Base-by-base conservation (phyloP, 805 yeast species). In the Saccharomycopsis microspora region DNA sequence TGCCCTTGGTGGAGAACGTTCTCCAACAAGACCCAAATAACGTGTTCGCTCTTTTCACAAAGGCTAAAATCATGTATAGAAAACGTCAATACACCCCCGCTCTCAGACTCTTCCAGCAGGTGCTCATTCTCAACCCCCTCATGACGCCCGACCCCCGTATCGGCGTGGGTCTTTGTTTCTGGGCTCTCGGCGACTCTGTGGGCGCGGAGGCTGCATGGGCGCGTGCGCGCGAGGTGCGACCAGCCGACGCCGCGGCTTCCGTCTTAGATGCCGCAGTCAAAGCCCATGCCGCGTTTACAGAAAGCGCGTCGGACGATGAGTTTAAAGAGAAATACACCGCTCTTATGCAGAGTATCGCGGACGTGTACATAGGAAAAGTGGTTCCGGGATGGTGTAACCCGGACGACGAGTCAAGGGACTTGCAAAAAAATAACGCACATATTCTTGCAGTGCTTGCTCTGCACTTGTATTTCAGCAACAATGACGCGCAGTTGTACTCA, bases 131-230 rank as follows among this genome's bases (percentile, higher is more conserved):
- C 44, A 81, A 87, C 53, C 97, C 97, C 2, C 61, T 82, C 36
- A 66, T 83, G 56, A 75, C 75, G 56, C 97, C 97, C 4, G 97
- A 90, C 65, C 94, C 97, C 19, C 73, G 99, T 63, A 74, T 93
- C 51, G 99, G 97, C 32, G 78, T 90, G 52, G 99, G 98, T 35
- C 67, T 93, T 54, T 89, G 97, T 63, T 90, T 81, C 60, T 93
- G 97, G 97, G 76, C 76, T 51, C 67, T 93, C 52, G 82, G 82
- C 45, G 95, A 86, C 61, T 75, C 76, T 54, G 74, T 74, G 45
- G 74, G 86, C 68, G 97, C 98, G 0, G 59, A 74, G 5, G 67
- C 68, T 44, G 82, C 97, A 0, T 93, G 97, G 97, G 74, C 76
- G 53, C 75, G 97, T 58, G 74, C 86, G 1, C 64, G 80, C 33